Evolutionary conservation across 2,329 filamentous ascomycete genomes (phyloP).

Genomic region (Trichoderma afroharzianum): DNA sequence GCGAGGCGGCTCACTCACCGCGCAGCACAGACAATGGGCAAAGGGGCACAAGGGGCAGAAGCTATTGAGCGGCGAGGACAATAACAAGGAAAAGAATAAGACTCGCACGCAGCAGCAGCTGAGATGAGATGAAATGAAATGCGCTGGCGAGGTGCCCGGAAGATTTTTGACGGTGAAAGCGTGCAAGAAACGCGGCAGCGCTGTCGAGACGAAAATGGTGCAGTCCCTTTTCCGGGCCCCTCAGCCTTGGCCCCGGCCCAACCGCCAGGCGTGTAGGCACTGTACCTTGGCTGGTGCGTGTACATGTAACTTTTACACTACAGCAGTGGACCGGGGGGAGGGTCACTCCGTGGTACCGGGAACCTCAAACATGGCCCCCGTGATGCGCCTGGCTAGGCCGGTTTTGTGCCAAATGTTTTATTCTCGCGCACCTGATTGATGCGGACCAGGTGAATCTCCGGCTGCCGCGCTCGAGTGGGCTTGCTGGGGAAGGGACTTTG

Average conservation of each 20-base stretch:
- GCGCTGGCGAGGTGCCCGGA: neutral
- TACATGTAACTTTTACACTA: neutral
- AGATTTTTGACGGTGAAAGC: neutral
- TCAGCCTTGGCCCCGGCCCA: constrained; percentile 5
- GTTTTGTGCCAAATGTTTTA: constrained; percentile 2
- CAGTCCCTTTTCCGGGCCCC: constrained; percentile 17
- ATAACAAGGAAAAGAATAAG: neutral
- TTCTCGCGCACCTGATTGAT: neutral
- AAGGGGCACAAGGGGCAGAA: neutral
- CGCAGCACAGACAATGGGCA: constrained; percentile 12
- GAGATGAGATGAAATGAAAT: neutral
- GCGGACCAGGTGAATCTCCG: constrained; percentile 15
- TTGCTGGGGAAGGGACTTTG: neutral
- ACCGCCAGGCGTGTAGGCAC: neutral
- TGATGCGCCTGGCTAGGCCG: constrained; percentile 11
- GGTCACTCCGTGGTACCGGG: neutral
- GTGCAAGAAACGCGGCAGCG: constrained; percentile 8
- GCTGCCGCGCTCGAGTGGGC: constrained; percentile 8
- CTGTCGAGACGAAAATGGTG: constrained; percentile 4
- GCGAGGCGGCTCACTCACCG: neutral
- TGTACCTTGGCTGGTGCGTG: neutral
- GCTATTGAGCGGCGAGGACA: neutral
- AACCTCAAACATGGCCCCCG: too few species aligned
- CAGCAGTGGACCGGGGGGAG: neutral
- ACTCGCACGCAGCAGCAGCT: neutral